These are phyloP conservation scores for Hypoxylon sp. DNA, from an alignment of 2,329 filamentous ascomycete species.

Conservation along the genomic window DNA sequence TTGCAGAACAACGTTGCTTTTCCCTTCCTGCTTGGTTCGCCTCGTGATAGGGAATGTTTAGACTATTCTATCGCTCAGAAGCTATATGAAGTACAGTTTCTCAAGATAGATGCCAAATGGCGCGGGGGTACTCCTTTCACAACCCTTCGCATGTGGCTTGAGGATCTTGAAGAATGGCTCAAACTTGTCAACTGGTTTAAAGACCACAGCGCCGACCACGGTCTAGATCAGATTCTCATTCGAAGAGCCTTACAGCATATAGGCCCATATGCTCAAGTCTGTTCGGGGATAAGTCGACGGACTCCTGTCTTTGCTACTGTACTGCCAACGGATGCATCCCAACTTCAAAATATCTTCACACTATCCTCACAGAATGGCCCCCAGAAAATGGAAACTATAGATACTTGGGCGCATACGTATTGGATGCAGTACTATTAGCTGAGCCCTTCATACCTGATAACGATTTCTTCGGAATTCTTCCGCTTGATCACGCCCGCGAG, in stretches of 20 bases:
- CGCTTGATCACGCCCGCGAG: constrained; percentile 3
- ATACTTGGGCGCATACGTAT: background rate
- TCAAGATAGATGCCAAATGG: background rate
- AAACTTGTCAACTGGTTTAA: constrained; percentile 2
- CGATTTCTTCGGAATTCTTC: background rate
- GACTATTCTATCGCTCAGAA: background rate
- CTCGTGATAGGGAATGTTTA: background rate
- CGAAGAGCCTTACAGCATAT: background rate
- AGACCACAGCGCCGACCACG: constrained; percentile 1
- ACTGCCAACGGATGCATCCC: background rate
- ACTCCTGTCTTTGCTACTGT: constrained; percentile 15
- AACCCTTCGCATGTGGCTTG: rapidly evolving
- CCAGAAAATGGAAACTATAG: background rate
- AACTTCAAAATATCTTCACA: background rate
- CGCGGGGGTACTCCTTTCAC: background rate
- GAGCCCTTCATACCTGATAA: background rate
- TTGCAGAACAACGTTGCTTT: too few relatives aligned
- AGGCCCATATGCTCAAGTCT: background rate
- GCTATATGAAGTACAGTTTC: constrained; percentile 14
- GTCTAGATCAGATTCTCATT: background rate
- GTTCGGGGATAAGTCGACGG: background rate
- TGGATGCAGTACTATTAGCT: background rate
- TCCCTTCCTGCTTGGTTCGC: too few relatives aligned
- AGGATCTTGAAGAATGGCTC: background rate
- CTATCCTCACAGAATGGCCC: background rate